A percentile compares a stretch with the other conserved stretches of the same genome.
These are phyloP conservation scores for Tulasnella sp. DNA, from an alignment of 768 basidiomycete genomes.

Conservation along the genomic window DNA sequence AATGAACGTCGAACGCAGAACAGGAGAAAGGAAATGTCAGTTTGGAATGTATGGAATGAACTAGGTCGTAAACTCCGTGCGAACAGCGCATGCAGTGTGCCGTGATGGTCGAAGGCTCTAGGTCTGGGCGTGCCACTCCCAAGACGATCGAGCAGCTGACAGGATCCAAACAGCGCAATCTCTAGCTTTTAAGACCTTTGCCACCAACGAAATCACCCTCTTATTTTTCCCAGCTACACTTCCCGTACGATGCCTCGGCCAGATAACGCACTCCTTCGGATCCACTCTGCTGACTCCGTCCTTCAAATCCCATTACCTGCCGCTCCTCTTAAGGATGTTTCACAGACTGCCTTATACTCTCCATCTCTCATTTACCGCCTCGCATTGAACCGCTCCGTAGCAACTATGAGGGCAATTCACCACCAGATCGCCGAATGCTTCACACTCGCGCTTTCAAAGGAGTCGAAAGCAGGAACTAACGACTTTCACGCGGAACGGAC, in stretches of 20 bases:
- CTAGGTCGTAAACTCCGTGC: too few species aligned
- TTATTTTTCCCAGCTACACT: neutral
- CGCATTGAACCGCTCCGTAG: neutral
- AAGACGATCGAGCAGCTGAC: too few species aligned
- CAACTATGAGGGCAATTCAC: too few species aligned
- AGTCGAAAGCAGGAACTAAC: neutral
- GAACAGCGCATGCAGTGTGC: too few species aligned
- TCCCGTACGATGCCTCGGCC: neutral
- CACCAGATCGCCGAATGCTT: neutral
- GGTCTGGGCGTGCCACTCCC: too few species aligned
- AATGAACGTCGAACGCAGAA: too few species aligned
- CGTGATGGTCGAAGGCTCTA: too few species aligned
- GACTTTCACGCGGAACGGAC: neutral
- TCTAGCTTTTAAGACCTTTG: too few species aligned
- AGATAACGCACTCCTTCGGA: neutral
- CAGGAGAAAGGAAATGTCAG: too few species aligned
- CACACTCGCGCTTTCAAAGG: neutral
- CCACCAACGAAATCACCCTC: too few species aligned
- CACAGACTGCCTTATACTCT: neutral
- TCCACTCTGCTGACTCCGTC: neutral
- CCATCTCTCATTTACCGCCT: neutral
- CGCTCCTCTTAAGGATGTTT: neutral
- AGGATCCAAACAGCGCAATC: too few species aligned
- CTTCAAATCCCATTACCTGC: neutral
- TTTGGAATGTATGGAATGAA: too few species aligned